Conservation (phyloP, 768 basidiomycete species). For the Amanita brunnescens region DNA sequence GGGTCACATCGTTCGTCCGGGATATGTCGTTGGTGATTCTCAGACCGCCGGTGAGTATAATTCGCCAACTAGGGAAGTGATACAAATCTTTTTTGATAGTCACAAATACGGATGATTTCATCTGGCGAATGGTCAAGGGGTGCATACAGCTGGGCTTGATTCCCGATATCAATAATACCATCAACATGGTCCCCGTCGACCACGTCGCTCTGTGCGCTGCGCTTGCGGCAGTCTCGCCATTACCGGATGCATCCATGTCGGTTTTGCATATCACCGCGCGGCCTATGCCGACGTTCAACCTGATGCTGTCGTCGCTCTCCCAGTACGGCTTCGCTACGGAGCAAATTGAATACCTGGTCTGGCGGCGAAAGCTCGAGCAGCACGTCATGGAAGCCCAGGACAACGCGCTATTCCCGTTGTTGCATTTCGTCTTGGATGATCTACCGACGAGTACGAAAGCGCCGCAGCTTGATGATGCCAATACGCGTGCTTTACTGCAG, state of each 20-base stretch:
- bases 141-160: slow-evolving; percentile 94
- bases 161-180: slow-evolving; percentile 95
- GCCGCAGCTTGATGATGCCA: slow-evolving; percentile 81
- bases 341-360: slow-evolving; percentile 82
- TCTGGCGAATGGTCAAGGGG: slow-evolving; percentile 98
- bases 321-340: slow-evolving; percentile 75
- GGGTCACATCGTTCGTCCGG: slow-evolving; percentile 85
- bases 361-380: slow-evolving; percentile 88
- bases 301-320: slow-evolving; percentile 62
- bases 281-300: slow-evolving; percentile 86
- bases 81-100: slow-evolving; percentile 35
- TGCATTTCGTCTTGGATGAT: slow-evolving; percentile 97
- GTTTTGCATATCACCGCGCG: slow-evolving; percentile 83
- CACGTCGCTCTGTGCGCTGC: slow-evolving; percentile 83
- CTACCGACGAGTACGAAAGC: slow-evolving; percentile 94
- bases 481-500: slow-evolving; percentile 59
- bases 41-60: slow-evolving; percentile 64
- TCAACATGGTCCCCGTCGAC: slow-evolving; percentile 98
- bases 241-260: slow-evolving; percentile 35
- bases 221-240: slow-evolving; percentile 59
- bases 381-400: slow-evolving; percentile 93
- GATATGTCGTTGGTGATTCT: slow-evolving; percentile 95
- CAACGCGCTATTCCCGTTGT: slow-evolving; percentile 92
- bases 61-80: not conserved
- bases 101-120: slow-evolving; percentile 98